Evolutionary conservation across 192 early-diverging fungal species (phyloP), one percentile per base, ranked within the genome.

Genomic region (Podila epigama): DNA sequence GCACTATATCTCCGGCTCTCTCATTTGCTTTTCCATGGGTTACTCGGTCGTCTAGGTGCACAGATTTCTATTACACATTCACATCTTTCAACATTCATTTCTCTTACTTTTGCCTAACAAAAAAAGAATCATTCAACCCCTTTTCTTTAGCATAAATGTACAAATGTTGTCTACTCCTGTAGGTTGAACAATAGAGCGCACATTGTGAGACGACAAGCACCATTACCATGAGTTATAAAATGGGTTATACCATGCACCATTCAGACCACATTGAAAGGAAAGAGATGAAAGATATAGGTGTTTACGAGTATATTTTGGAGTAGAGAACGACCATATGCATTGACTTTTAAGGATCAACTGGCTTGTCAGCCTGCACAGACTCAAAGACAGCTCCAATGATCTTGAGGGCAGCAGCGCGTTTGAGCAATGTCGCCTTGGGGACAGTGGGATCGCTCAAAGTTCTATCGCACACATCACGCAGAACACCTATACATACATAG

Each of bases 391-490:
- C 83, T 58, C 96, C 97, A 69, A 99, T 87, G 10, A 94, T 88
- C 66, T 87, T 89, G 48, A 99, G 83, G 7, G 92, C 97, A 62
- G 85, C 85, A 0, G 93, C 92, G 31, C 96, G 86, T 75, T 92
- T 85, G 62, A 82, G 66, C 51, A 85, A 59, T 1, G 84, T 75
- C 58, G 88, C 81, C 75, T 88, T 89, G 51, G 82, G 57, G 7
- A 82, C 85, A 37, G 48, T 70, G 33, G 87, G 81, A 71, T 97
- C 95, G 44, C 88, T 83, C 56, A 98, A 81, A 27, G 94, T 89
- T 11, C 71, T 60, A 66, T 96, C 96, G 81, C 98, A 99, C 5
- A 97, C 96, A 65, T 96, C 94, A 51, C 95, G 85, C 57, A 98
- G 77, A 12, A 97, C 94, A 67, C 87, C 73, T 77, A 51, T n/a